Evolutionary conservation across 331 rosid species (phyloP).

Genomic region (Quercus lobata): DNA sequence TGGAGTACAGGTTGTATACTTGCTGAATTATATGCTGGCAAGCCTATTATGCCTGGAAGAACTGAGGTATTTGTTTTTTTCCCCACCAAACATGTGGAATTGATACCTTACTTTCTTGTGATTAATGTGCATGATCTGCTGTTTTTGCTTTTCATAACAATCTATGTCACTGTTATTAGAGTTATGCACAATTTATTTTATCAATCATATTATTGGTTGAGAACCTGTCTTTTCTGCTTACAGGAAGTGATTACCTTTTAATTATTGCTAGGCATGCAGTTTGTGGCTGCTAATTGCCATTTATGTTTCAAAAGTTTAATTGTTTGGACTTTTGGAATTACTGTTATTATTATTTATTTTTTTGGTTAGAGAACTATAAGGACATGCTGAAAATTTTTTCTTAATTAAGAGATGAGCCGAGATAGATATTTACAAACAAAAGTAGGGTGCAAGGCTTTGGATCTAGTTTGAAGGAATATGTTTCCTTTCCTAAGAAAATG

Average conservation of each 20-base stretch:
- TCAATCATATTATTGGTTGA: not conserved
- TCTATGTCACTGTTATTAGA: not conserved
- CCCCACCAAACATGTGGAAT: slow-evolving; percentile 1
- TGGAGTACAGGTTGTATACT: slow-evolving; percentile 97
- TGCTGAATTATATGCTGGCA: slow-evolving; percentile 87
- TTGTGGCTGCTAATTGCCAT: not conserved
- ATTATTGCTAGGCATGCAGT: not conserved
- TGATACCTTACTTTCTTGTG: slow-evolving; percentile 6
- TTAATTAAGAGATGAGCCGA: not conserved
- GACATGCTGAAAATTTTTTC: not conserved
- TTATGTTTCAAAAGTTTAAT: not conserved
- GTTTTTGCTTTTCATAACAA: not conserved
- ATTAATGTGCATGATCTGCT: not conserved
- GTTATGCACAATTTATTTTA: not conserved
- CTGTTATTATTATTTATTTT: not conserved
- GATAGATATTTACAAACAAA: not conserved
- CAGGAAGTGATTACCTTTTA: not conserved
- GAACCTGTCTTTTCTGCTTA: not conserved
- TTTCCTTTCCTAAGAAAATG: not conserved
- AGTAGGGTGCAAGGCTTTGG: not conserved
- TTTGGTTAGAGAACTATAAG: not conserved
- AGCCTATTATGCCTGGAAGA: slow-evolving; percentile 96
- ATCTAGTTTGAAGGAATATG: not conserved
- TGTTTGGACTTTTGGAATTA: not conserved
- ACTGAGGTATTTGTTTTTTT: slow-evolving; percentile 58